A percentile compares a stretch with the other conserved stretches of the same genome.
Conservation (phyloP, 768 basidiomycete species). For the Lyophyllum semitale region DNA sequence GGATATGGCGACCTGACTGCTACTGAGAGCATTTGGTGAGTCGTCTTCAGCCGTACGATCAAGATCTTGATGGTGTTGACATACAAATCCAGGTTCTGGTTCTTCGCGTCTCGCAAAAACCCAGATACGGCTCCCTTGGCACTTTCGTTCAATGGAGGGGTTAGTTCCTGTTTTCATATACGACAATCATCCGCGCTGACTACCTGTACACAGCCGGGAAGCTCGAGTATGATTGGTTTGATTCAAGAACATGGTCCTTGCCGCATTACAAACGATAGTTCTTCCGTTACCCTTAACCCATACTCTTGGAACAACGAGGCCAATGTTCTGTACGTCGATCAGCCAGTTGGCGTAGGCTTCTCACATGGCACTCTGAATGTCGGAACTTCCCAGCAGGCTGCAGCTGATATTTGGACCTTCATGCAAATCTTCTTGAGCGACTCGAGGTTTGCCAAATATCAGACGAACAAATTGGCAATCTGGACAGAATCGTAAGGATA, state of each 20-base stretch:
- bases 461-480: slow-evolving; percentile 48
- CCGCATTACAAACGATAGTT: slow-evolving; percentile 57
- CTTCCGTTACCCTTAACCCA: slow-evolving; percentile 49
- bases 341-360: slow-evolving; percentile 65
- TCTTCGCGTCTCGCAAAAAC: slow-evolving; percentile 65
- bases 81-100: slow-evolving; percentile 58
- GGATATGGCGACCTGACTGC: slow-evolving; percentile 64
- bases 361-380: slow-evolving; percentile 54
- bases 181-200: too few species aligned
- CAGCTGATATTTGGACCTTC: slow-evolving; percentile 60
- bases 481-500: slow-evolving; percentile 62
- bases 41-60: neutral
- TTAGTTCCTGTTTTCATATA: slow-evolving; percentile 21
- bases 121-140: slow-evolving; percentile 62
- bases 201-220: slow-evolving; percentile 44
- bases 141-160: slow-evolving; percentile 69
- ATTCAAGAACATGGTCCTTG: slow-evolving; percentile 82
- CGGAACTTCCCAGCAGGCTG: slow-evolving; percentile 54
- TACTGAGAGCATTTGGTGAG: slow-evolving; percentile 59
- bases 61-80: neutral
- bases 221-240: slow-evolving; percentile 61
- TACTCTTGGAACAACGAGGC: slow-evolving; percentile 61
- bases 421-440: slow-evolving; percentile 65
- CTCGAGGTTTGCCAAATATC: slow-evolving; percentile 49
- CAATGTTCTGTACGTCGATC: slow-evolving; percentile 64